Conservation (phyloP, 2,329 filamentous ascomycete genomes). For the Colletotrichum horii region DNA sequence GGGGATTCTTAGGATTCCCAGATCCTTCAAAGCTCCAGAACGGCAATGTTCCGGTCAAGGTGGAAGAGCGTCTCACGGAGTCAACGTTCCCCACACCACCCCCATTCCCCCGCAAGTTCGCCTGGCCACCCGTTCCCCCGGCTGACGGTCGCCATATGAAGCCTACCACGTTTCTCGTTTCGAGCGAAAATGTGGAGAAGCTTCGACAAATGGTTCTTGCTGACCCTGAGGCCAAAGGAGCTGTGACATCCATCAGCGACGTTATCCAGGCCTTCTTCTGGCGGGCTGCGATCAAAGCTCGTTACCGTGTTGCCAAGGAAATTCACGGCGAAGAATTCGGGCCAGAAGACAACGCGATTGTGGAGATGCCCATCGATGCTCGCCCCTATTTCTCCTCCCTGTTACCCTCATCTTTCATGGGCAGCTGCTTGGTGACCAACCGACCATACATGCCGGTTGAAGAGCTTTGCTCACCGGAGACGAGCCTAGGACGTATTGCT, state of each 20-base stretch:
- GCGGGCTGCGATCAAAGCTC: background rate
- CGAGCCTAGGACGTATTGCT: background rate
- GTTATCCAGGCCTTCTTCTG: background rate
- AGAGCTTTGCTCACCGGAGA: background rate
- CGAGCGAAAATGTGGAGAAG: background rate
- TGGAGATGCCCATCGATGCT: background rate
- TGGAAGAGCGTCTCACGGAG: background rate
- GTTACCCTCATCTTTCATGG: background rate
- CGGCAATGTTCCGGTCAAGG: background rate
- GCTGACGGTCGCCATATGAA: background rate
- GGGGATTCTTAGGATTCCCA: background rate
- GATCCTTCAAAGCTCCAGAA: background rate
- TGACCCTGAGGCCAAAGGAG: background rate
- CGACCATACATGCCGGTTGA: background rate
- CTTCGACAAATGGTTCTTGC: background rate
- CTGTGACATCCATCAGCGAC: background rate
- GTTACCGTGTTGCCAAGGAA: background rate
- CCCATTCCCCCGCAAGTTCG: background rate
- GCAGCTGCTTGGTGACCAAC: background rate
- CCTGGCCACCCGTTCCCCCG: background rate
- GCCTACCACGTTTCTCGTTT: background rate
- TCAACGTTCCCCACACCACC: background rate
- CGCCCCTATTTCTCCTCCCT: background rate
- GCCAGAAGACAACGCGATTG: background rate
- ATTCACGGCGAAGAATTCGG: accelerated